Conservation (phyloP, 192 early-diverging fungal species). For the Linnemannia hyalina region DNA sequence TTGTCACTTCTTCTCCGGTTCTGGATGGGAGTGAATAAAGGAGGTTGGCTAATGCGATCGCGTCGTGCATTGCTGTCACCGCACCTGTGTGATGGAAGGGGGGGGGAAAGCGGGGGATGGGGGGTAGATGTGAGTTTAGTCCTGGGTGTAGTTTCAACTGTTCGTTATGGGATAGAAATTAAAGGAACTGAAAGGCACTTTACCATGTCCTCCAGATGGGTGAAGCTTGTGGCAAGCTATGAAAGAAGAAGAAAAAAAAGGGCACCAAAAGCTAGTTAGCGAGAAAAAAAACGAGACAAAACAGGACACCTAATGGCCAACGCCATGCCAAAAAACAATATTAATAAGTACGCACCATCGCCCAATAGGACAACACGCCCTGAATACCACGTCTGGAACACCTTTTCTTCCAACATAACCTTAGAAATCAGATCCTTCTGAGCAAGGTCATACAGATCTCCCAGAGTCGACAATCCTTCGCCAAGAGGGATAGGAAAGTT, state of each 20-base stretch:
- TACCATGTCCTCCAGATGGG: background rate
- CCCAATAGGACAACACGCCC: slow-evolving; percentile 5
- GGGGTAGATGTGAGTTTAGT: background rate
- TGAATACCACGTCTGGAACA: slow-evolving; percentile 19
- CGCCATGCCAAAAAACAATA: background rate
- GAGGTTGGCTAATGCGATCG: background rate
- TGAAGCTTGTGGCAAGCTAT: slow-evolving; percentile 22
- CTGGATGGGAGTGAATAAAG: background rate
- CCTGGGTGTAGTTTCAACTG: background rate
- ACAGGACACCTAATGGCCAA: background rate
- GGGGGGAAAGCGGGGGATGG: too few relatives aligned
- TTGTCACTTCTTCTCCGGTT: background rate
- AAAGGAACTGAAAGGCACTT: background rate
- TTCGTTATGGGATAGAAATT: background rate
- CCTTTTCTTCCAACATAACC: slow-evolving; percentile 19
- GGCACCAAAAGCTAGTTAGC: background rate
- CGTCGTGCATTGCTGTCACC: background rate
- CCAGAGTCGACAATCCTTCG: background rate
- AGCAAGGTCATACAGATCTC: background rate
- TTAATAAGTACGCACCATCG: background rate
- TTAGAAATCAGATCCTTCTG: background rate
- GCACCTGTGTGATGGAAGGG: background rate
- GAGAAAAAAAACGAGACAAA: too few relatives aligned
- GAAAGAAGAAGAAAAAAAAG: background rate
- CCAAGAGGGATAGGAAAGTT: slow-evolving; percentile 14